Evolutionary conservation across 768 basidiomycete species (phyloP).

Genomic region (Tricholoma flavovirens): DNA sequence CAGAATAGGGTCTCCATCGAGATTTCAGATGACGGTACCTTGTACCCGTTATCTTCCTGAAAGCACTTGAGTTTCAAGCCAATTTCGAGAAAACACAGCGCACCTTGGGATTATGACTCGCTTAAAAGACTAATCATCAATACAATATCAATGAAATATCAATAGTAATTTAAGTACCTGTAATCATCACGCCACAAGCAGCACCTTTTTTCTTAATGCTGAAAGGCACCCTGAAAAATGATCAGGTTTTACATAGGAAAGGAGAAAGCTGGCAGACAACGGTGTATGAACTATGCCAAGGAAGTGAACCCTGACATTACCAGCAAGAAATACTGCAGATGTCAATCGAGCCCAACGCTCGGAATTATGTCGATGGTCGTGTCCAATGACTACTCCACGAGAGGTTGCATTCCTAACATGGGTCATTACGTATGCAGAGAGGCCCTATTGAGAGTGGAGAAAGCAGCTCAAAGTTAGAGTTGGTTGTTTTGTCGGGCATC

Average conservation of each 20-base stretch:
- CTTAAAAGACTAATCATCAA: slow-evolving; percentile 27
- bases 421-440: slow-evolving; percentile 63
- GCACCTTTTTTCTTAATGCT: slow-evolving; percentile 60
- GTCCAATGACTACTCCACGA: slow-evolving; percentile 76
- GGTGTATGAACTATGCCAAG: slow-evolving; percentile 79
- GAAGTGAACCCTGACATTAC: slow-evolving; percentile 65
- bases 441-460: slow-evolving; percentile 44
- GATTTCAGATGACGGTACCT: slow-evolving; percentile 35
- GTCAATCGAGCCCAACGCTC: slow-evolving; percentile 73
- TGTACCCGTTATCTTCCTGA: slow-evolving; percentile 85
- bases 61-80: not conserved
- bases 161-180: slow-evolving; percentile 41
- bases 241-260: not conserved
- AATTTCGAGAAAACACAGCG: not conserved
- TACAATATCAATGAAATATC: too few species aligned
- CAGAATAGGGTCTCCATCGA: not conserved
- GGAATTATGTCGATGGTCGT: slow-evolving; percentile 83
- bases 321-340: slow-evolving; percentile 60
- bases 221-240: slow-evolving; percentile 65
- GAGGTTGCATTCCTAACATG: slow-evolving; percentile 45
- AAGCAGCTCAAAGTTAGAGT: not conserved
- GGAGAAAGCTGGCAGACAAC: slow-evolving; percentile 38
- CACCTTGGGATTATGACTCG: slow-evolving; percentile 88
- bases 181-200: slow-evolving; percentile 87
- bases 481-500: slow-evolving; percentile 1